These are phyloP conservation scores for Gracilaria vermiculophylla DNA, from an alignment of 23 red algal genomes.

Conservation along the genomic window DNA sequence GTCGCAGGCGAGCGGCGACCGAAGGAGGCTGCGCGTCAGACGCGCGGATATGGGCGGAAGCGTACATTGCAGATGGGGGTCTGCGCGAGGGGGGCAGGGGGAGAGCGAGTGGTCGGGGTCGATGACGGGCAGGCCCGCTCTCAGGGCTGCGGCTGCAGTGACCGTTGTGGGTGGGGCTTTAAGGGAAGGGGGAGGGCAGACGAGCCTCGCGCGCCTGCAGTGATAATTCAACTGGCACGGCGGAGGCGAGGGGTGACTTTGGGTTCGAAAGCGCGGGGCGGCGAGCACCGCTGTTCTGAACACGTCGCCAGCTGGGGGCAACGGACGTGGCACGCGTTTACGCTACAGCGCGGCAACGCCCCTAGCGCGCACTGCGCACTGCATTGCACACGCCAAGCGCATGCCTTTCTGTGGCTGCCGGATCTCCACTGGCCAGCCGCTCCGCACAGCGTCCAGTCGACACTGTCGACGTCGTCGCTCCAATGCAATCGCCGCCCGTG, in stretches of 20 bases:
- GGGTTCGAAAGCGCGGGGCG: conserved; percentile 8
- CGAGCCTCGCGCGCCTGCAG: neutral
- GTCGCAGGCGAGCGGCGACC: neutral
- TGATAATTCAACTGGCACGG: too few species aligned
- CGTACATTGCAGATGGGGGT: neutral
- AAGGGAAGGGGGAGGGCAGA: neutral
- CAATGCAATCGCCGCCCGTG: neutral
- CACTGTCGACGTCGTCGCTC: neutral
- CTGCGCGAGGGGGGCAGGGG: neutral
- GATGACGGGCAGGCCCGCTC: neutral
- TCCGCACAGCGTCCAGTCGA: neutral
- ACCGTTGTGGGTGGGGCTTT: neutral
- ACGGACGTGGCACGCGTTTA: conserved; percentile 14
- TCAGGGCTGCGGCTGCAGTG: neutral
- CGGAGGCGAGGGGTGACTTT: neutral
- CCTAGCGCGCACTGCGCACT: neutral
- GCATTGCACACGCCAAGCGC: too few species aligned
- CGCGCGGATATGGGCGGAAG: neutral
- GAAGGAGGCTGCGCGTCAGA: neutral
- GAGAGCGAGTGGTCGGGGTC: neutral
- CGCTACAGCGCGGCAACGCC: neutral
- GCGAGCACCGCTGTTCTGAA: neutral
- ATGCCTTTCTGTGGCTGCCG: neutral
- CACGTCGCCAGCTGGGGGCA: neutral
- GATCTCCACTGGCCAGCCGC: neutral